Conservation (phyloP, 1,139 yeast genomes). For the Kazachstania sp. region DNA sequence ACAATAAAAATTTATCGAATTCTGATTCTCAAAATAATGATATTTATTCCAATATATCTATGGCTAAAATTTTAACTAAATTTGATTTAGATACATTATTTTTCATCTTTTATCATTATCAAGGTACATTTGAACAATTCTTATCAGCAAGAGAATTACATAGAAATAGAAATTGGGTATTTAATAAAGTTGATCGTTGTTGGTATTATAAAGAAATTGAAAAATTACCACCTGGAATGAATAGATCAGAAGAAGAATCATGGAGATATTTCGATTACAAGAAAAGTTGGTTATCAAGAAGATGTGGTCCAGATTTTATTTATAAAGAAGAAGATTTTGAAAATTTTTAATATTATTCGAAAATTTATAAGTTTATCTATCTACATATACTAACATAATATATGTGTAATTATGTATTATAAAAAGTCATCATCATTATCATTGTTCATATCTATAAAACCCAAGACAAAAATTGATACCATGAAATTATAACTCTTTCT, state of each 20-base stretch:
- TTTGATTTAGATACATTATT: constrained; percentile 84
- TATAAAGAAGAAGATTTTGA: constrained; percentile 52
- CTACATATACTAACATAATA: background rate
- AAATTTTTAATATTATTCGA: constrained; percentile 24
- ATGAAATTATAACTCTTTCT: constrained; percentile 34
- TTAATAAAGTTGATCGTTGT: constrained; percentile 63
- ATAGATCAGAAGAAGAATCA: constrained; percentile 41
- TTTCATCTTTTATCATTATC: constrained; percentile 78
- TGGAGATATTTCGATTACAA: constrained; percentile 87
- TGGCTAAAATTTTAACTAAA: constrained; percentile 49
- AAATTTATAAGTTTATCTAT: background rate
- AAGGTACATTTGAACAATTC: constrained; percentile 62
- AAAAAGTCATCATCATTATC: background rate
- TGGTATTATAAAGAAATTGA: constrained; percentile 74
- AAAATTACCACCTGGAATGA: constrained; percentile 35
- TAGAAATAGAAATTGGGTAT: constrained; percentile 73
- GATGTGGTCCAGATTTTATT: constrained; percentile 34
- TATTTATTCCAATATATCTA: constrained; percentile 29
- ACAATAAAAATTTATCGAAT: background rate
- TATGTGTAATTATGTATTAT: background rate
- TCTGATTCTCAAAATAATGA: constrained; percentile 10
- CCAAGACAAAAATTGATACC: background rate
- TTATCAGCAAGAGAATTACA: constrained; percentile 79
- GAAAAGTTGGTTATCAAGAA: constrained; percentile 79
- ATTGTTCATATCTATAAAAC: background rate